Percentiles rank a stretch among this genome's conserved stretches.
phyloP scores from a whole-genome alignment of 768 basidiomycete species.

The Megacollybia marginata region DNA sequence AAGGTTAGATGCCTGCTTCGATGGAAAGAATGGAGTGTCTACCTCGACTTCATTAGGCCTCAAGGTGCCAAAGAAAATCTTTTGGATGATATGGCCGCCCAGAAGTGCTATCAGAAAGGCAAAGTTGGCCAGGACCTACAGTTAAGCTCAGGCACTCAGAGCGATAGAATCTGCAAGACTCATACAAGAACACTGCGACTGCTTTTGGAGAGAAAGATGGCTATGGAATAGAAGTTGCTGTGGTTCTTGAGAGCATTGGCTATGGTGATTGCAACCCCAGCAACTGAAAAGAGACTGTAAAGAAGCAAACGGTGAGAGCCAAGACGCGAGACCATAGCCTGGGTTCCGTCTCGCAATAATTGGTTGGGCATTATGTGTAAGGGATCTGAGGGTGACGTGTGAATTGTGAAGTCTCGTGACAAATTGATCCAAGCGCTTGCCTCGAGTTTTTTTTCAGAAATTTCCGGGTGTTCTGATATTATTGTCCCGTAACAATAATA shows the following conservation, averaged over 20 bases:
- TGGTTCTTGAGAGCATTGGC: slow-evolving; percentile 74
- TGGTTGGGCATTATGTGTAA: too few species aligned
- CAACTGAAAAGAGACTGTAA: slow-evolving; percentile 60
- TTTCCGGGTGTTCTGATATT: too few species aligned
- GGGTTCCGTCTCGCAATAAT: too few species aligned
- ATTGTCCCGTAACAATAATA: too few species aligned
- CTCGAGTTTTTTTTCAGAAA: too few species aligned
- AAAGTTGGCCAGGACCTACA: slow-evolving; percentile 87
- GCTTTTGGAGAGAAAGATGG: slow-evolving; percentile 89
- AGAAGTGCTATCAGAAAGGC: slow-evolving; percentile 70
- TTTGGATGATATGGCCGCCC: slow-evolving; percentile 71
- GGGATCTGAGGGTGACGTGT: too few species aligned
- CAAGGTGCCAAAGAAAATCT: slow-evolving; percentile 86
- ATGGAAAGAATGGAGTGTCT: slow-evolving; percentile 11
- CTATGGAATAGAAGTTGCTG: slow-evolving; percentile 90
- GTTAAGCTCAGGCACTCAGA: too few species aligned
- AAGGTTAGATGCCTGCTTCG: neutral
- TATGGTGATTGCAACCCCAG: slow-evolving; percentile 67
- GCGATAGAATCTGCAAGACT: too few species aligned
- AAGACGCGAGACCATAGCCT: slow-evolving; percentile 14
- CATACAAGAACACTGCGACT: slow-evolving; percentile 87
- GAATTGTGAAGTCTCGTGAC: too few species aligned
- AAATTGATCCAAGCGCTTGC: too few species aligned
- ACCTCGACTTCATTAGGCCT: slow-evolving; percentile 91
- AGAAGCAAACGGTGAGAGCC: slow-evolving; percentile 59